A percentile compares a stretch with the other conserved stretches of the same genome.
Conservation (phyloP, 2,329 filamentous ascomycete genomes). For the Clathrospora elynae region DNA sequence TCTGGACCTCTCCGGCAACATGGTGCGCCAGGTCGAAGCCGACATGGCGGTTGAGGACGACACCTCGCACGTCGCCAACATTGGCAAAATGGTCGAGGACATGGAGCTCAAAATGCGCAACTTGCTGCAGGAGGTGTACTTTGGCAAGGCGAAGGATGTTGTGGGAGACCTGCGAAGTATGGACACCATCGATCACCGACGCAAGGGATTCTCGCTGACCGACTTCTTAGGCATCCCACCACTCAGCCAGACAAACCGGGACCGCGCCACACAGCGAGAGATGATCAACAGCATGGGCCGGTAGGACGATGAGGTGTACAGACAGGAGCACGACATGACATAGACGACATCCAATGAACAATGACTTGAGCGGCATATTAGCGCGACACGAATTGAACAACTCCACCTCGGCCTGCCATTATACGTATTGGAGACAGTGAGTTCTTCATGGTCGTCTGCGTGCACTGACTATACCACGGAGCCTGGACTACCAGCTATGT, state of each 20-base stretch:
- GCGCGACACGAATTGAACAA: too few species aligned
- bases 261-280: constrained; percentile 84
- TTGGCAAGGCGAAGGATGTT: constrained; percentile 98
- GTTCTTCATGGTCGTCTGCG: too few species aligned
- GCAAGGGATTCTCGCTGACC: constrained; percentile 24
- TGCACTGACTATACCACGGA: too few species aligned
- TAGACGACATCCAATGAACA: constrained; percentile 12
- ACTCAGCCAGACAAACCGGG: constrained; percentile 81
- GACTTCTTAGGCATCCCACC: constrained; percentile 65
- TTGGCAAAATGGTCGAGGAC: constrained; percentile 89
- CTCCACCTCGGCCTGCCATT: too few species aligned
- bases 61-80: constrained; percentile 92
- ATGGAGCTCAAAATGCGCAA: constrained; percentile 99
- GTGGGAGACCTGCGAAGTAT: constrained; percentile 90
- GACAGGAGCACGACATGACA: not conserved
- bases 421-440: too few species aligned
- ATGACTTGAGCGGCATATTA: constrained; percentile 3
- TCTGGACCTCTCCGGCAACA: constrained; percentile 93
- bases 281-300: constrained; percentile 69
- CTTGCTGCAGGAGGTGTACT: constrained; percentile 97
- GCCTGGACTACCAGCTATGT: too few species aligned
- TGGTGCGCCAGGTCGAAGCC: constrained; percentile 94
- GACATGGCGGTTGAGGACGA: constrained; percentile 89
- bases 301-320: constrained; percentile 16
- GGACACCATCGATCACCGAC: constrained; percentile 22